Percentiles rank a stretch among this genome's conserved stretches.
phyloP scores from a whole-genome alignment of 1,139 yeast species.

The Eremothecium coryli region DNA sequence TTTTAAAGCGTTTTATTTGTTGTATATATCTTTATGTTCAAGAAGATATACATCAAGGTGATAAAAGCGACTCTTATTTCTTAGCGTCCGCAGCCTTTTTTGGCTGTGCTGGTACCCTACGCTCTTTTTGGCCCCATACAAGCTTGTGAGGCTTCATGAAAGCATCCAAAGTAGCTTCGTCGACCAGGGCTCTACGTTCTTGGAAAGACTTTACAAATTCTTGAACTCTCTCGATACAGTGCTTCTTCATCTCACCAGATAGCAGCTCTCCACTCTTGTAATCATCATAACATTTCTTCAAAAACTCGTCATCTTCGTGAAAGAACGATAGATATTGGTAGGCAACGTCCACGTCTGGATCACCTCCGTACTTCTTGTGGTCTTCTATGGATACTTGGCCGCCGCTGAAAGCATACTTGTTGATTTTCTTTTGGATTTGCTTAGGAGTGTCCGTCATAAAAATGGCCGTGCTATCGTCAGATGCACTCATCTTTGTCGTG shows the following conservation, averaged over 20 bases:
- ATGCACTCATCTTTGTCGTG: constrained; percentile 92
- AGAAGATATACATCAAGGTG: no score
- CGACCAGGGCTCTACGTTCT: constrained; percentile 58
- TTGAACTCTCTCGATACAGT: constrained; percentile 73
- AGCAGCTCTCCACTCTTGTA: constrained; percentile 76
- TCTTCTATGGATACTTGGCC: constrained; percentile 84
- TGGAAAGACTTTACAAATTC: constrained; percentile 76
- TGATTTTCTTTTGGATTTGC: constrained; percentile 87
- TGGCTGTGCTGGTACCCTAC: constrained; percentile 59
- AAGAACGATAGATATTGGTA: constrained; percentile 88
- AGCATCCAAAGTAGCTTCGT: constrained; percentile 53
- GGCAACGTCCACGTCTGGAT: constrained; percentile 93
- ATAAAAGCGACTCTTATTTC: no score
- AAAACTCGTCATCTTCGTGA: constrained; percentile 75
- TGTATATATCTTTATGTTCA: no score
- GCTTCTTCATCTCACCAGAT: constrained; percentile 89
- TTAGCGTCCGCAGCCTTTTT: no score
- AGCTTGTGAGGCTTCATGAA: constrained; percentile 85
- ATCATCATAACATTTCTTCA: constrained; percentile 50
- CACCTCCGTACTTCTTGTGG: constrained; percentile 82
- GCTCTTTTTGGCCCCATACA: constrained; percentile 61
- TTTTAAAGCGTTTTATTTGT: no score
- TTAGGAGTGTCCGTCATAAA: constrained; percentile 92
- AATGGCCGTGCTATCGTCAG: constrained; percentile 74
- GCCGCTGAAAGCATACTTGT: constrained; percentile 95